Evolutionary conservation across 805 yeast species (phyloP).

Genomic region (Wickerhamomyces hampshirensis): DNA sequence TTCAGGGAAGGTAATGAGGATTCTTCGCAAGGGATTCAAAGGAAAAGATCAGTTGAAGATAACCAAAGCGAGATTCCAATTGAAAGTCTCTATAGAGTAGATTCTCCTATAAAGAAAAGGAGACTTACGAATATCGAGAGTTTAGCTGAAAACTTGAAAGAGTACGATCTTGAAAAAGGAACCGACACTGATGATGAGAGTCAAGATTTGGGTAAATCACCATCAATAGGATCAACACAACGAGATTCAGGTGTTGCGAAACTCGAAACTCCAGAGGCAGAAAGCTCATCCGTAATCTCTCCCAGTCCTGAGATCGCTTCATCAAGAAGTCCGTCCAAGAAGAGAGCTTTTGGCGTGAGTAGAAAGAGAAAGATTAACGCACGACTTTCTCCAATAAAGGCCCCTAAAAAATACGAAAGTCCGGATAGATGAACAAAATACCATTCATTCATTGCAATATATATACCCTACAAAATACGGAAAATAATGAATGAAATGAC

Average conservation of each 20-base stretch:
- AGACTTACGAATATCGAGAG: constrained; percentile 9
- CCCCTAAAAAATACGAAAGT: constrained; percentile 16
- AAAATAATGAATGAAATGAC: constrained; percentile 1
- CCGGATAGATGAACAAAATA: not conserved
- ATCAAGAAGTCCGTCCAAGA: constrained; percentile 8
- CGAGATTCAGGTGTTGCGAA: not conserved
- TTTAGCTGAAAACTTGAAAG: constrained; percentile 14
- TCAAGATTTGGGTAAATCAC: not conserved
- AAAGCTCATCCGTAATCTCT: not conserved
- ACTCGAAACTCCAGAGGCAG: too few relatives aligned
- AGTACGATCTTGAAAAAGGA: constrained; percentile 10
- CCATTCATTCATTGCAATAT: not conserved
- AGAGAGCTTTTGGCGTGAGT: constrained; percentile 19
- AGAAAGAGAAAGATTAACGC: constrained; percentile 20
- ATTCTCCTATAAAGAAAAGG: constrained; percentile 9
- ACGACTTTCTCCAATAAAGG: constrained; percentile 22
- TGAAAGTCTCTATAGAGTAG: constrained; percentile 1
- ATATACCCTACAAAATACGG: not conserved
- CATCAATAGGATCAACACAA: not conserved
- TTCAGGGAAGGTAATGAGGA: constrained; percentile 6
- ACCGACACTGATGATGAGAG: not conserved
- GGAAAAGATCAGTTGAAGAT: constrained; percentile 3
- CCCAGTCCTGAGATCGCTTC: too few relatives aligned
- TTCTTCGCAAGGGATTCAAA: not conserved
- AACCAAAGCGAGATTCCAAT: constrained; percentile 1